phyloP scores from a whole-genome alignment of 1,284 basidiomycete genomes.

The Microbotryum intermedium region DNA sequence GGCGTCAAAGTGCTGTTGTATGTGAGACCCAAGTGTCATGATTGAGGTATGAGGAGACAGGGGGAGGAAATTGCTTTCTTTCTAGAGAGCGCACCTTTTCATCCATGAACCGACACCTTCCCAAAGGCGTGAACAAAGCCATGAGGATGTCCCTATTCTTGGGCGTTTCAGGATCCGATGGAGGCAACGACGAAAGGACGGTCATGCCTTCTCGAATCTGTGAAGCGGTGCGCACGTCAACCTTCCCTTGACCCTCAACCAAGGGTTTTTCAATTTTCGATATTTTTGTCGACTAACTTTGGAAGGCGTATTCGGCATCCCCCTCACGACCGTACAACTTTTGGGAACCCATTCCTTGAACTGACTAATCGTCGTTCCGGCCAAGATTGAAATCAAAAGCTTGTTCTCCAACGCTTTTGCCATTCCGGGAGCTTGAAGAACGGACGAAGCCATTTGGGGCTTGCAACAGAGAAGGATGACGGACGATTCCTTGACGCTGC shows the following conservation, averaged over 20 bases:
- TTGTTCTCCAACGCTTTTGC: slow-evolving; percentile 77
- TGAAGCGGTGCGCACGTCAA: not conserved
- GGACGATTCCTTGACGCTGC: slow-evolving; percentile 64
- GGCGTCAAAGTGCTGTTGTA: slow-evolving; percentile 72
- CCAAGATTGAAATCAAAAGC: slow-evolving; percentile 90
- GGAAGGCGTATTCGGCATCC: slow-evolving; percentile 98
- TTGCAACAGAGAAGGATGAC: slow-evolving; percentile 89
- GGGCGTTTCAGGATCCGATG: slow-evolving; percentile 45
- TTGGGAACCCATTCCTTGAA: slow-evolving; percentile 64
- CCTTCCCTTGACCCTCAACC: not conserved
- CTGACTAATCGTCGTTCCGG: slow-evolving; percentile 83
- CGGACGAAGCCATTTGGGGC: slow-evolving; percentile 72
- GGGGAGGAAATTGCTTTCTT: not conserved
- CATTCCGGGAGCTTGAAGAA: slow-evolving; percentile 74
- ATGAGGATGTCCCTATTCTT: slow-evolving; percentile 67
- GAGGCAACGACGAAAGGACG: slow-evolving; percentile 64
- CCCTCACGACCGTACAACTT: slow-evolving; percentile 77
- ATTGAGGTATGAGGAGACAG: not conserved
- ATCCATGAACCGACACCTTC: slow-evolving; percentile 83
- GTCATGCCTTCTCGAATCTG: slow-evolving; percentile 98
- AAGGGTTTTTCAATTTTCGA: no score
- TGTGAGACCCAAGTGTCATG: not conserved
- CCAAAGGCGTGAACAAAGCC: slow-evolving; percentile 91
- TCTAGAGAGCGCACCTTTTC: slow-evolving; percentile 52
- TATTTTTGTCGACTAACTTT: slow-evolving; percentile 70